Base-by-base conservation (phyloP, 2,329 filamentous ascomycete genomes). In the Hypocrella siamensis region DNA sequence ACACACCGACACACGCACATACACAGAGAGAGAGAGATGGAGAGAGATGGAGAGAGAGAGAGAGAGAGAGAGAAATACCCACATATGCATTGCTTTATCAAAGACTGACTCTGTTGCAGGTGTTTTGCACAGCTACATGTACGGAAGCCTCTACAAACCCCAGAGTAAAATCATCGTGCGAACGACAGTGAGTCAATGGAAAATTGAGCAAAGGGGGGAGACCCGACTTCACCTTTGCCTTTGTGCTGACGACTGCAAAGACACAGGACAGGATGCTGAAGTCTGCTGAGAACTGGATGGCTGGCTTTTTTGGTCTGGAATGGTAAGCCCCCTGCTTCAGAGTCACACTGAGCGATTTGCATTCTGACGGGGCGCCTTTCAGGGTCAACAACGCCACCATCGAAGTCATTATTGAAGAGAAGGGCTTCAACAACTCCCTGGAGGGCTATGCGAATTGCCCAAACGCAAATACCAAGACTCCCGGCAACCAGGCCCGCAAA, bases 251-350 rank as follows among this genome's bases (percentile, higher is more conserved):
- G 26, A 1, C n/a, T 1, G 12, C 2, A 12, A 3, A 63, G 58
- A 81, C 79, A 1, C 77, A 85, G 48, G 73, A 81, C 46, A 71
- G 80, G 17, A 85, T 85, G 79, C 58, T 79, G 16, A 75, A 84
- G 48, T 77, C 68, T 25, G 79, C 79, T 3, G 79, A 85, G 51
- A 79, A 85, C 51, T 85, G 83, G 53, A 56, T 84, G 46, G 75
- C 79, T 5, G 80, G 80, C 0, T 85, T 85, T 57, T 85, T 85
- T 46, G 79, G 79, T 1, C 63, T 83, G 0, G 68, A 77, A 29
- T 85, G 79, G 61, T 63, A 43, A 19, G 53, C 33, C 17, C 15
- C 2, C n/a, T 6, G 10, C 4, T 8, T 7, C 19, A 15, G n/a
- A 17, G 3, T 18, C 9, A 17, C 24, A 10, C 15, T 8, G 11